A percentile compares a stretch with the other conserved stretches of the same genome.
phyloP scores from a whole-genome alignment of 148 eudicot genomes.

The Fallopia convolvulus region DNA sequence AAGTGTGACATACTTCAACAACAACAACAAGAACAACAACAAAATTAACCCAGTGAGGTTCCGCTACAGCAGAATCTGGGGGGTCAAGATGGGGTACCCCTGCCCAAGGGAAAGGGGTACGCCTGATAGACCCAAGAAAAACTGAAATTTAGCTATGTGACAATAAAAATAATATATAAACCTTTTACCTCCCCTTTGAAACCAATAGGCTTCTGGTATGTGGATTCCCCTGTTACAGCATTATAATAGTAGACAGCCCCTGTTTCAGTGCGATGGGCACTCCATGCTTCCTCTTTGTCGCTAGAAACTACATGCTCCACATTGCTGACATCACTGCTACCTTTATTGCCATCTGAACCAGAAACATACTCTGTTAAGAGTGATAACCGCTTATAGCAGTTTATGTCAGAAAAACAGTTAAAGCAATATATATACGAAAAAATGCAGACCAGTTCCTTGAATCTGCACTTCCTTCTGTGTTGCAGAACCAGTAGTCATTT shows the following conservation, averaged over 20 bases:
- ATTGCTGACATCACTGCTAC: conserved; percentile 25
- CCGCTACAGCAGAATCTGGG: no score
- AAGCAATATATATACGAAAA: neutral
- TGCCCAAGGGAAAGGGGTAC: no score
- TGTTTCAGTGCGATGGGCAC: conserved; percentile 81
- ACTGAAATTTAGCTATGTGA: no score
- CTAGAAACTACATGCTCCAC: conserved; percentile 23
- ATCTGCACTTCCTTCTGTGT: conserved; percentile 52
- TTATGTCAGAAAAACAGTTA: neutral
- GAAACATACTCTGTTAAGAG: neutral
- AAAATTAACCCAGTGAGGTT: no score
- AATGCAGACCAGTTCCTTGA: conserved; percentile 65
- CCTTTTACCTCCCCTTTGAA: conserved; percentile 75
- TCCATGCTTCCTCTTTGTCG: conserved; percentile 69
- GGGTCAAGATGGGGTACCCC: no score
- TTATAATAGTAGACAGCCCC: conserved; percentile 91
- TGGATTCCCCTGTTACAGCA: conserved; percentile 77
- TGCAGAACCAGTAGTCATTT: conserved; percentile 23
- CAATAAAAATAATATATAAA: neutral
- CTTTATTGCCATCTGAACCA: conserved; percentile 41
- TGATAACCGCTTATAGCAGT: conserved; percentile 1
- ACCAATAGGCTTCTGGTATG: conserved; percentile 75
- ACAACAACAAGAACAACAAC: no score
- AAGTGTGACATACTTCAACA: neutral
- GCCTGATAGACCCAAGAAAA: no score